phyloP scores from a whole-genome alignment of 345 rosid species.

The Bretschneidera sinensis region DNA sequence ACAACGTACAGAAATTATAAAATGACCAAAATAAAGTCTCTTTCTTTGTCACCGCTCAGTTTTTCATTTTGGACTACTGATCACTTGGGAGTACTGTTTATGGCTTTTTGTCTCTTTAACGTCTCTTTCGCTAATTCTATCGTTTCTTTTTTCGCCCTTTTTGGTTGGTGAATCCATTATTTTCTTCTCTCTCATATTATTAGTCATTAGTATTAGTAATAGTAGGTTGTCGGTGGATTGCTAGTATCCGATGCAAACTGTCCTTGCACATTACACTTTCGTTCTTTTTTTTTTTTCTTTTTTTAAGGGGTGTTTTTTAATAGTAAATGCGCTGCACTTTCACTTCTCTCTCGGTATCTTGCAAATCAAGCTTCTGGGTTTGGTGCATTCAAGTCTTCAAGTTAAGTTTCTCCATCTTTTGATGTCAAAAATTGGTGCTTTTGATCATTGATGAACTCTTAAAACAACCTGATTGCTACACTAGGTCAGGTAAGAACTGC shows the following conservation, averaged over 20 bases:
- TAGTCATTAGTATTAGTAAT: background rate
- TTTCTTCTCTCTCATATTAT: background rate
- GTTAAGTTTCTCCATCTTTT: no score
- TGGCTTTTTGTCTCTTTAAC: background rate
- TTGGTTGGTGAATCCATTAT: background rate
- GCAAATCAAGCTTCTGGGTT: background rate
- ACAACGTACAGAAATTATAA: background rate
- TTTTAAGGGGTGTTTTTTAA: background rate
- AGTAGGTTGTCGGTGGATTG: background rate
- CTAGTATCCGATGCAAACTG: background rate
- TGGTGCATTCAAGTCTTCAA: background rate
- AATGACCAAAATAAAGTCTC: background rate
- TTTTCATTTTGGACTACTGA: background rate
- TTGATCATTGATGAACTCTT: no score
- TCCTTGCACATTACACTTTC: background rate
- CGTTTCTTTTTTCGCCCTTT: background rate
- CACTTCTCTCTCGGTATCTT: background rate
- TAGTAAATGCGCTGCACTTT: background rate
- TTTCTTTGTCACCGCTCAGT: background rate
- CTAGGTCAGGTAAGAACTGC: background rate
- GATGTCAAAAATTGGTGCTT: no score
- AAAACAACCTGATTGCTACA: no score
- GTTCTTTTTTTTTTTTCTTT: background rate
- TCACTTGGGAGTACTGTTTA: background rate
- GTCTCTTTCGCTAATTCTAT: background rate